Conservation (phyloP, 306 rosid genomes). For the Prinsepia uniflora region DNA sequence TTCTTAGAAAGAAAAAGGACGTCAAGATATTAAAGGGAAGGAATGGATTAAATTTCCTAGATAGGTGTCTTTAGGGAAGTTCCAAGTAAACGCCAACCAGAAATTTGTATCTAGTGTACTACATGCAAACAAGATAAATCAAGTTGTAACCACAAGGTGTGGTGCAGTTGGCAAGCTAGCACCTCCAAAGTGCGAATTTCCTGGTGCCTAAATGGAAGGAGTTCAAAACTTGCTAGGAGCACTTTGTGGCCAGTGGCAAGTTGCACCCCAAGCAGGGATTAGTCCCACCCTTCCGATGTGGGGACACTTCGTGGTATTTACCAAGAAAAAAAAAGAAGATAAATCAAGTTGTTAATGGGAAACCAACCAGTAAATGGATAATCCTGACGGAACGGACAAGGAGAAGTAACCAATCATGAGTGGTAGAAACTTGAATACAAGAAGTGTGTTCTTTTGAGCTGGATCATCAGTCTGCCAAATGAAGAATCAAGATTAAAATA, state of each 20-base stretch:
- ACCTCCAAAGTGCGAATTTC: too few species aligned
- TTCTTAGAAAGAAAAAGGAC: neutral
- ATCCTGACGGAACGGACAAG: constrained; percentile 94
- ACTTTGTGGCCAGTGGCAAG: too few species aligned
- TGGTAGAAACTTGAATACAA: constrained; percentile 93
- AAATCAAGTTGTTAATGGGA: constrained; percentile 20
- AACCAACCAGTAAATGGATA: constrained; percentile 98
- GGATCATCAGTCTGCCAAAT: constrained; percentile 90
- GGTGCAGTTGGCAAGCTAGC: too few species aligned
- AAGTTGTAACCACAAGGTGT: neutral
- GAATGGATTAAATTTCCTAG: neutral
- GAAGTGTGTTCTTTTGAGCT: constrained; percentile 80
- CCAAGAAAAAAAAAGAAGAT: neutral
- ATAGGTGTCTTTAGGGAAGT: neutral
- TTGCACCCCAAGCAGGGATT: too few species aligned
- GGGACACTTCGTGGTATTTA: too few species aligned
- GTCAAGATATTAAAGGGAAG: neutral
- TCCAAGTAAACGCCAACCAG: neutral
- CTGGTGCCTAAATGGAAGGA: too few species aligned
- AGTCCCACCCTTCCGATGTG: too few species aligned
- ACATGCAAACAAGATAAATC: neutral
- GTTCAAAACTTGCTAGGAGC: too few species aligned
- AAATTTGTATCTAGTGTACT: neutral
- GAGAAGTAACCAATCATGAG: constrained; percentile 99
- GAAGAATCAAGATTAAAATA: constrained; percentile 26